A percentile compares a stretch with the other conserved stretches of the same genome.
Conservation (phyloP, 768 basidiomycete genomes). For the Coprinopsis marcescibilis region DNA sequence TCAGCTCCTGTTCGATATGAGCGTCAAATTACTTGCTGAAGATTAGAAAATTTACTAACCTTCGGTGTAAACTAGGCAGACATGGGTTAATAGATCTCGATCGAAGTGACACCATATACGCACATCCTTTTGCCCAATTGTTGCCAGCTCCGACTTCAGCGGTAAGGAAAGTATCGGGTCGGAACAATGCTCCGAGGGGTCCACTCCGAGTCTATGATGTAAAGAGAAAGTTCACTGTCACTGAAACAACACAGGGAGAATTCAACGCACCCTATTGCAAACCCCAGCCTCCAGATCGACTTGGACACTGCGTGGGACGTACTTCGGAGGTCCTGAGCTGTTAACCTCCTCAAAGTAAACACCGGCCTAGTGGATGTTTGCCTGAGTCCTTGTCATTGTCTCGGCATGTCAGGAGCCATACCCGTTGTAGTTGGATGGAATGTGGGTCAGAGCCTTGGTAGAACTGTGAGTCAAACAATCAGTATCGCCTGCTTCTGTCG, state of each 20-base stretch:
- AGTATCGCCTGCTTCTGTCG: neutral
- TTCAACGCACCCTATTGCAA: conserved; percentile 56
- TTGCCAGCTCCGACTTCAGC: conserved; percentile 71
- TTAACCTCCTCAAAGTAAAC: conserved; percentile 80
- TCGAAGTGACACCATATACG: conserved; percentile 23
- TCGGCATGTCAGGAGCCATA: neutral
- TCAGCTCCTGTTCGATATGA: conserved; percentile 62
- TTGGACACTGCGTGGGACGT: conserved; percentile 86
- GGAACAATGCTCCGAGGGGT: conserved; percentile 67
- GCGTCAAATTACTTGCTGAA: neutral
- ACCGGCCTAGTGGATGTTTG: conserved; percentile 43
- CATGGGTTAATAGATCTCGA: conserved; percentile 3
- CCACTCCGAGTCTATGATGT: conserved; percentile 56
- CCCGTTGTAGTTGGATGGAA: conserved; percentile 31
- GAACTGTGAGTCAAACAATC: conserved; percentile 36
- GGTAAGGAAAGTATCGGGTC: conserved; percentile 80
- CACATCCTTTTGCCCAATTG: conserved; percentile 95
- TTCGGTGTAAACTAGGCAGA: conserved; percentile 73
- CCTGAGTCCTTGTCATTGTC: neutral
- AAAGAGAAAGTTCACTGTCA: conserved; percentile 2
- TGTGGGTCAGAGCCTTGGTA: conserved; percentile 56
- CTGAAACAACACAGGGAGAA: neutral
- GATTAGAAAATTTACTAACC: conserved; percentile 35
- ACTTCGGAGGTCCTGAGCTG: conserved; percentile 49
- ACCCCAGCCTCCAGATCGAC: conserved; percentile 89